phyloP scores from a whole-genome alignment of 306 rosid genomes.

The Datisca glomerata region DNA sequence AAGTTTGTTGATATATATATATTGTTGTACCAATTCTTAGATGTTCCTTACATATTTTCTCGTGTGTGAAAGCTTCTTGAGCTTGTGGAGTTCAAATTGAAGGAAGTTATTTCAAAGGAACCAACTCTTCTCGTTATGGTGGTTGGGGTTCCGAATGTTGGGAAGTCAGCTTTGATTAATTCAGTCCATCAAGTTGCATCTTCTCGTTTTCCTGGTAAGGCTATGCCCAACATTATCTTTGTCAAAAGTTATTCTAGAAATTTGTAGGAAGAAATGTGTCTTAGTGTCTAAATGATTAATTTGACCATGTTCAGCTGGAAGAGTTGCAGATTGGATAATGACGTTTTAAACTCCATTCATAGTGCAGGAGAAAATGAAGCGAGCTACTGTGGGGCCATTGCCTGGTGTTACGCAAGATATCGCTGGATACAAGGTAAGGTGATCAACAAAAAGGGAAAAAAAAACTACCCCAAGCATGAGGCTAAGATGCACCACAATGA shows the following conservation, averaged over 20 bases:
- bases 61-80: constrained; percentile 44
- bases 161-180: constrained; percentile 79
- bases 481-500: too few relatives aligned
- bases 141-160: constrained; percentile 90
- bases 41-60: too few relatives aligned
- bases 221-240: neutral
- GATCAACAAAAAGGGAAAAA: too few relatives aligned
- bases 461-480: too few relatives aligned
- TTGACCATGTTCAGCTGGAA: constrained; percentile 3
- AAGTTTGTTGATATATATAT: too few relatives aligned
- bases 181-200: constrained; percentile 72
- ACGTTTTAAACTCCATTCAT: constrained; percentile 16
- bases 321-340: constrained; percentile 11
- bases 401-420: constrained; percentile 96
- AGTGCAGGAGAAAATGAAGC: constrained; percentile 81
- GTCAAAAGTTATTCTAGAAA: neutral
- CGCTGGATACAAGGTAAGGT: constrained; percentile 72
- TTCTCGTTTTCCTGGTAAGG: constrained; percentile 59
- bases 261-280: neutral
- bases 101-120: constrained; percentile 64
- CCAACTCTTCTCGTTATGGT: constrained; percentile 94
- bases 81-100: constrained; percentile 66
- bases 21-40: too few relatives aligned
- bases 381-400: constrained; percentile 81
- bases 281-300: neutral